Conservation (phyloP, 2,329 filamentous ascomycete species). For the Trichoderma sp. region DNA sequence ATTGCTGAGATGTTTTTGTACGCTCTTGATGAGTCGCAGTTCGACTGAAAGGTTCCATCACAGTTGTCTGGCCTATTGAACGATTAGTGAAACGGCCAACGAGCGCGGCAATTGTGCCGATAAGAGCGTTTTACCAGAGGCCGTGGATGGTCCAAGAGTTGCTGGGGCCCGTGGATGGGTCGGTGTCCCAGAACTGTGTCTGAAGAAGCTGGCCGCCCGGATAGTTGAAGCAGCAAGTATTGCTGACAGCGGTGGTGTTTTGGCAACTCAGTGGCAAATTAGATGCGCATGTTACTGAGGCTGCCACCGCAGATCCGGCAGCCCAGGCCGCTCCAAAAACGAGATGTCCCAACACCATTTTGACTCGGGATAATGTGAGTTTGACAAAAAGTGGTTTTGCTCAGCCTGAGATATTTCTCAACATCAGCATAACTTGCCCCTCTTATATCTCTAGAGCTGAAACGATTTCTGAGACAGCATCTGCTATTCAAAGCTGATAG, state of each 20-base stretch:
- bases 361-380: neutral
- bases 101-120: neutral
- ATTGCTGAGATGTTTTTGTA: slow-evolving; percentile 70
- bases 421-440: neutral
- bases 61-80: slow-evolving; percentile 59
- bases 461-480: neutral
- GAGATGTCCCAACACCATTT: slow-evolving; percentile 9
- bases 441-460: neutral
- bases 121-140: slow-evolving; percentile 53
- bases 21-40: slow-evolving; percentile 63
- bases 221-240: slow-evolving; percentile 72
- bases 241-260: slow-evolving; percentile 59
- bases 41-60: slow-evolving; percentile 69
- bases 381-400: neutral
- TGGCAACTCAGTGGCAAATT: slow-evolving; percentile 61
- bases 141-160: slow-evolving; percentile 77
- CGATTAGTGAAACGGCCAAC: neutral
- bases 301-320: slow-evolving; percentile 2
- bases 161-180: slow-evolving; percentile 63
- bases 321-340: slow-evolving; percentile 1
- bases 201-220: slow-evolving; percentile 71
- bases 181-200: slow-evolving; percentile 78
- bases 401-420: neutral
- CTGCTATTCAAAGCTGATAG: neutral
- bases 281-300: slow-evolving; percentile 4